Percentiles rank a stretch among this genome's conserved stretches.
phyloP scores from a whole-genome alignment of 2,329 filamentous ascomycete genomes.

The Aspergillus fischeri region DNA sequence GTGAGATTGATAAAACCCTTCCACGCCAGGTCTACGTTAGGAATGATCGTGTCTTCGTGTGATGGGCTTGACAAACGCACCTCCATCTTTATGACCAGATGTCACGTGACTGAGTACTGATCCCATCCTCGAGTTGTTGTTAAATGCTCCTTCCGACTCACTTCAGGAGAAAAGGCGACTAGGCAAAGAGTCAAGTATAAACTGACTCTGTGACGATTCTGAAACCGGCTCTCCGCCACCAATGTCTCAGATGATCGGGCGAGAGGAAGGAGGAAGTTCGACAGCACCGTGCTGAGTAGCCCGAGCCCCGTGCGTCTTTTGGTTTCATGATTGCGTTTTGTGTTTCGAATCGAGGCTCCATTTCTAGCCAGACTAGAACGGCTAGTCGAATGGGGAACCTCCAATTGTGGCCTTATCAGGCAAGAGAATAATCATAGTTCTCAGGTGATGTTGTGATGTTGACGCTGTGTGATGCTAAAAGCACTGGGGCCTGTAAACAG shows the following conservation, averaged over 20 bases:
- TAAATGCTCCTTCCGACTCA: not conserved
- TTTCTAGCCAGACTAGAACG: not conserved
- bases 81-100: not conserved
- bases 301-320: not conserved
- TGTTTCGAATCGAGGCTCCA: not conserved
- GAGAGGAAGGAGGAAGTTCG: not conserved
- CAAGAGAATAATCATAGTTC: not conserved
- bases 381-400: not conserved
- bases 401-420: not conserved
- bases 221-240: not conserved
- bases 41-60: not conserved
- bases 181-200: not conserved
- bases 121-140: not conserved
- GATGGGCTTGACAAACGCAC: not conserved
- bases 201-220: not conserved
- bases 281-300: too few species aligned
- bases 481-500: not conserved
- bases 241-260: not conserved
- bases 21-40: not conserved
- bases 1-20: not conserved
- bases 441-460: not conserved
- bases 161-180: not conserved
- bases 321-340: not conserved
- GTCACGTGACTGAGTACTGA: not conserved
- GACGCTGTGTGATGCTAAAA: not conserved